These are phyloP conservation scores for Clitopilus hobsonii DNA, from an alignment of 768 basidiomycete genomes.

Conservation along the genomic window DNA sequence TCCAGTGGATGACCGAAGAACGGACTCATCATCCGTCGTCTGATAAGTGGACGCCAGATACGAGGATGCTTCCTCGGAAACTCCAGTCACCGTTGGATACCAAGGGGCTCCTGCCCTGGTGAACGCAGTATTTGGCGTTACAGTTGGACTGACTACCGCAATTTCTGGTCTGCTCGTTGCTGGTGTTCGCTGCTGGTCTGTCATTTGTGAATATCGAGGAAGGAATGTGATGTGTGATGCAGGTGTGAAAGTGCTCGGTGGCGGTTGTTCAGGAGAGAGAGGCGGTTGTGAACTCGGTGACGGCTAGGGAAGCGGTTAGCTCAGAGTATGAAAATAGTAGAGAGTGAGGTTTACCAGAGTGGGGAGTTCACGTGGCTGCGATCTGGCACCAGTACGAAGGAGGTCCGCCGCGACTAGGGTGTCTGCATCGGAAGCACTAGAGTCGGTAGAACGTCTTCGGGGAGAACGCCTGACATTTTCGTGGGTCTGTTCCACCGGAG, in stretches of 20 bases:
- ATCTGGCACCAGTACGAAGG: not conserved
- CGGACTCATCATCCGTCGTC: too few species aligned
- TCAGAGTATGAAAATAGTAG: not conserved
- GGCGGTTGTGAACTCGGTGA: too few species aligned
- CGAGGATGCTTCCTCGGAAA: too few species aligned
- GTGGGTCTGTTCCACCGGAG: too few species aligned
- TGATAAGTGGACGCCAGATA: too few species aligned
- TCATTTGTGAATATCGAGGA: not conserved
- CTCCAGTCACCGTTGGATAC: too few species aligned
- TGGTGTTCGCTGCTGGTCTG: not conserved
- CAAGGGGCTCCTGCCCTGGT: too few species aligned
- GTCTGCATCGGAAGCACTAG: slow-evolving; percentile 15
- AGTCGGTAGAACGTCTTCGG: slow-evolving; percentile 10
- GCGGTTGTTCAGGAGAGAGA: too few species aligned
- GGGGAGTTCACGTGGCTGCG: not conserved
- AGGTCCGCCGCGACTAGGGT: slow-evolving; percentile 20
- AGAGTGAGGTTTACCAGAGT: not conserved
- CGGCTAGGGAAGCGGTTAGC: too few species aligned
- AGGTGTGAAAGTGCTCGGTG: too few species aligned
- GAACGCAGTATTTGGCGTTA: not conserved
- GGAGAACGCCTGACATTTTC: not conserved
- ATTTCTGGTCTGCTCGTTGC: not conserved
- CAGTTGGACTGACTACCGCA: not conserved
- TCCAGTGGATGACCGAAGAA: too few species aligned
- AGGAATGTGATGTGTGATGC: too few species aligned